Evolutionary conservation across 1,139 yeast species (phyloP), one percentile per base, ranked within the genome.

Genomic region (Candida sp.): DNA sequence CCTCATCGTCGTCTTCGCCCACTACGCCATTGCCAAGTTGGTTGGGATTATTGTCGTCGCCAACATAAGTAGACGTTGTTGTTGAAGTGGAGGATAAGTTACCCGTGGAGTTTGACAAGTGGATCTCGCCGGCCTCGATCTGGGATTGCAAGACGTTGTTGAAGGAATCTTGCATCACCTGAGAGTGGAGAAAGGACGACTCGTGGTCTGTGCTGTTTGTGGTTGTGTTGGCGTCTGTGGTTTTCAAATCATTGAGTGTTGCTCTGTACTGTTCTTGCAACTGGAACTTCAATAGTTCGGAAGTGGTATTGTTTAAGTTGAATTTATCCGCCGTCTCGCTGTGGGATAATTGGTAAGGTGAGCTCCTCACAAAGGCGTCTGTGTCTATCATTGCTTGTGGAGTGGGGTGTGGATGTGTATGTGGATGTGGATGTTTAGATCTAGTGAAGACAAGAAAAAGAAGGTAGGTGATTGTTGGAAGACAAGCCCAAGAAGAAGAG

Each of bases 201-300:
- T 38, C 42, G 4, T 22, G 22, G 27, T 38, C 42, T 23, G 40
- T 17, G 25, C 23, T 44, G 8, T 41, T 51, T 12, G 37, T 43
- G n/a, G 39, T 17, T 12, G 37, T 45, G 2, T 28, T n/a, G 11
- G 39, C 49, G 46, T 55, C n/a, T n/a, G n/a, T 55, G 37, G 56
- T 58, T 23, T 57, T 49, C 45, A 69, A 56, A 38, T 69, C 75
- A 32, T 57, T 57, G 46, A 70, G 45, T 44, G 68, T 68, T 45
- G 56, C 58, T 41, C 77, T 63, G 53, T 70, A 66, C 55, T 76
- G 79, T 54, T 77, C 79, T 58, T 74, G 79, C 39, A 77, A 66
- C 58, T 77, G 81, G 52, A 75, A 77, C 58, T 75, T 76, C 52
- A 77, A 68, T 31, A 77, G 63, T 3, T 77, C 81, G 0, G 78